Percentiles rank a stretch among this genome's conserved stretches.
Conservation (phyloP, 257 asterid species). For the Verbena officinalis region DNA sequence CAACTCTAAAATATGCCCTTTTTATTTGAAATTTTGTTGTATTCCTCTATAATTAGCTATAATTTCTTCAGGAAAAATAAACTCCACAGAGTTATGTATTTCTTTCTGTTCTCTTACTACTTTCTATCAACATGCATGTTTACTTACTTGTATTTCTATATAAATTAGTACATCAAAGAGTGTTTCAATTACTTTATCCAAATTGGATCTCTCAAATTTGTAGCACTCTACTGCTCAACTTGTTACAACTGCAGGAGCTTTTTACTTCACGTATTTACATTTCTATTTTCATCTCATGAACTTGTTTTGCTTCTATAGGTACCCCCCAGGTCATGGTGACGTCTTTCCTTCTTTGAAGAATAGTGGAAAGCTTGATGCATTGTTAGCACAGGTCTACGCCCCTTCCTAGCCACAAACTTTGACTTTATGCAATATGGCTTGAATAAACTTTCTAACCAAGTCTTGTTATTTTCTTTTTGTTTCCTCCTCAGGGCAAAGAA, state of each 20-base stretch:
- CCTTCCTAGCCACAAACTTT: constrained; percentile 26
- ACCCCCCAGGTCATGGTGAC: constrained; percentile 99
- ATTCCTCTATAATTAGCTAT: constrained; percentile 17
- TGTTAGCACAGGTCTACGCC: constrained; percentile 73
- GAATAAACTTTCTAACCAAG: constrained; percentile 10
- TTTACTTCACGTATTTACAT: constrained; percentile 2
- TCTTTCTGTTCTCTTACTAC: not conserved
- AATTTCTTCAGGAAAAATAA: not conserved
- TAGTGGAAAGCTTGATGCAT: constrained; percentile 93
- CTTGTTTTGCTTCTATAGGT: constrained; percentile 54
- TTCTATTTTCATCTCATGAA: constrained; percentile 20
- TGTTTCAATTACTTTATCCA: not conserved
- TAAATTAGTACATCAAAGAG: not conserved
- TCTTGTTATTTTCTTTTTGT: constrained; percentile 9
- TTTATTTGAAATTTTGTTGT: not conserved
- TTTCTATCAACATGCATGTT: constrained; percentile 6
- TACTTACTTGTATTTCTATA: constrained; percentile 12
- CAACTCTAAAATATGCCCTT: not conserved
- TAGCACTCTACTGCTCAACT: not conserved
- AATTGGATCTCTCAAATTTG: not conserved
- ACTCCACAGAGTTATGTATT: not conserved
- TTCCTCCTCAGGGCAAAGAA: constrained; percentile 81
- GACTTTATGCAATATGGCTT: constrained; percentile 3
- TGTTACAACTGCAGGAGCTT: constrained; percentile 9
- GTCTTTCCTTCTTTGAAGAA: constrained; percentile 93